These are phyloP conservation scores for Hypoxylon intermedium DNA, from an alignment of 495 filamentous ascomycete species.

Conservation along the genomic window DNA sequence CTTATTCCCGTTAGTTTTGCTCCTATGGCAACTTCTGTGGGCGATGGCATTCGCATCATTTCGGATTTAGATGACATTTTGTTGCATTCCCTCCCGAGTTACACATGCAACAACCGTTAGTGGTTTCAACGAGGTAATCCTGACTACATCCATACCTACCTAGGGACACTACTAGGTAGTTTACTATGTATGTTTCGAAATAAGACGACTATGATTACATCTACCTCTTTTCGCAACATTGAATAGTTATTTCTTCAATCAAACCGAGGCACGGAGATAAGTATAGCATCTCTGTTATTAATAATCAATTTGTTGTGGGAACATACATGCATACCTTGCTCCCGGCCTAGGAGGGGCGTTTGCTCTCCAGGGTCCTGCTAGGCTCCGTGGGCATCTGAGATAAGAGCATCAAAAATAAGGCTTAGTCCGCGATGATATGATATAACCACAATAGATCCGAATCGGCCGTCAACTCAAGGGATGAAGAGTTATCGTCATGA, in stretches of 20 bases:
- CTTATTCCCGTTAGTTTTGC: slow-evolving; percentile 4
- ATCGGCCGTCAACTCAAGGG: background rate
- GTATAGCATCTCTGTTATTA: no score
- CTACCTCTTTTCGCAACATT: no score
- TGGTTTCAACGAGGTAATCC: no score
- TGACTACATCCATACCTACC: no score
- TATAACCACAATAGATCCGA: background rate
- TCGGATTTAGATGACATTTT: slow-evolving; percentile 6
- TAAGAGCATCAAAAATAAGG: background rate
- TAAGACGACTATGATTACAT: no score
- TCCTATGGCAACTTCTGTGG: no score
- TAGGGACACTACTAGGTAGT: no score
- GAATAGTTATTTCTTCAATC: background rate
- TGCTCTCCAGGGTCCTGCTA: background rate
- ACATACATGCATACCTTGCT: background rate
- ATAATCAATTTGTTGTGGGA: background rate
- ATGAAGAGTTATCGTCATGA: background rate
- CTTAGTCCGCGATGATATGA: background rate
- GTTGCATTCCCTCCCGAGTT: no score
- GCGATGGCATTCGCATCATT: slow-evolving; percentile 7
- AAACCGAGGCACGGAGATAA: no score
- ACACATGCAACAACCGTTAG: no score
- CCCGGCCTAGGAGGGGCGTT: background rate
- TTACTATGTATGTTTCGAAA: no score
- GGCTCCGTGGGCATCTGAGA: background rate